These are phyloP conservation scores for Penicillium sp. DNA, from an alignment of 2,329 filamentous ascomycete species.

Conservation along the genomic window DNA sequence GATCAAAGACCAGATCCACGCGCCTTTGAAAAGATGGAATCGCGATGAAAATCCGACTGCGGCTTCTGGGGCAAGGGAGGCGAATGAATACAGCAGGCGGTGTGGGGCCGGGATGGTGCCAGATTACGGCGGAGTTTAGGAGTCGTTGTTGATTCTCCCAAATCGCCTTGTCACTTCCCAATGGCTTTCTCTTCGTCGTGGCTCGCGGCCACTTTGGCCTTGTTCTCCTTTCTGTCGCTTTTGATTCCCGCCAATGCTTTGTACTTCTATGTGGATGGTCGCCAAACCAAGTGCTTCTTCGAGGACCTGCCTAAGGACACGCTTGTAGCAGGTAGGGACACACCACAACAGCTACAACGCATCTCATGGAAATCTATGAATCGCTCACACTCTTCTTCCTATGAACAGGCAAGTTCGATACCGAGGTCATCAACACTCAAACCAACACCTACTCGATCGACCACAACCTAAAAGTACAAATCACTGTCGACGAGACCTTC, in stretches of 20 bases:
- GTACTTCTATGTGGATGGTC: slow-evolving; percentile 91
- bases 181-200: slow-evolving; percentile 33
- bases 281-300: slow-evolving; percentile 87
- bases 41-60: slow-evolving; percentile 17
- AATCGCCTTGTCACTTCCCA: slow-evolving; percentile 33
- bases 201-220: slow-evolving; percentile 48
- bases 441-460: slow-evolving; percentile 64
- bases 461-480: slow-evolving; percentile 72
- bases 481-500: slow-evolving; percentile 92
- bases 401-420: slow-evolving; percentile 68
- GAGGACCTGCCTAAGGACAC: slow-evolving; percentile 98
- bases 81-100: slow-evolving; percentile 19
- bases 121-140: slow-evolving; percentile 21
- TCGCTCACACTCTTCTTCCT: not conserved
- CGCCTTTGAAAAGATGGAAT: slow-evolving; percentile 2
- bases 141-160: slow-evolving; percentile 11
- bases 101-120: slow-evolving; percentile 18
- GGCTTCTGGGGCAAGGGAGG: slow-evolving; percentile 23
- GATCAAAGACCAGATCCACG: too few relatives aligned
- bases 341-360: not conserved
- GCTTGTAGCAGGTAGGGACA: slow-evolving; percentile 71
- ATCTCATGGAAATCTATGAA: not conserved
- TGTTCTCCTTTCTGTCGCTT: slow-evolving; percentile 59
- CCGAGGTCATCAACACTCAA: slow-evolving; percentile 74
- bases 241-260: slow-evolving; percentile 67